Evolutionary conservation across 176 grass and related monocot genomes (phyloP).

Genomic region (Poa annua): DNA sequence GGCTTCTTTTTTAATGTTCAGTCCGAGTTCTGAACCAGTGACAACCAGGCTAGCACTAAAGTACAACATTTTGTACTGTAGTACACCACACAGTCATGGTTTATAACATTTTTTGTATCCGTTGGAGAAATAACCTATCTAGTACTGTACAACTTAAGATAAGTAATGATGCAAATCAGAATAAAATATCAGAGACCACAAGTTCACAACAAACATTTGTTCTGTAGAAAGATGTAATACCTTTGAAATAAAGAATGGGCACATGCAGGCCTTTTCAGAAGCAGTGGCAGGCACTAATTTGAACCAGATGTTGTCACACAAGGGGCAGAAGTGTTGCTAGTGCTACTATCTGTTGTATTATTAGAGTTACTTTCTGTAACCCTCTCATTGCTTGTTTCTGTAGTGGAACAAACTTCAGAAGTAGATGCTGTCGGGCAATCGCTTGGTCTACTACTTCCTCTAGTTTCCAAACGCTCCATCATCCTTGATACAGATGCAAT

Average conservation of each 20-base stretch:
- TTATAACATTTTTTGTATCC: background rate
- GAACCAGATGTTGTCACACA: conserved; percentile 55
- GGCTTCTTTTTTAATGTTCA: background rate
- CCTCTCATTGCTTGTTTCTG: conserved; percentile 46
- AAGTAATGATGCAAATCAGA: background rate
- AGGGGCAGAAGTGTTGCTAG: conserved; percentile 40
- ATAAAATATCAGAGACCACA: background rate
- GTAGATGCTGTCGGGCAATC: conserved; percentile 50
- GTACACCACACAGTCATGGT: background rate
- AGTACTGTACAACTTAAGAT: background rate
- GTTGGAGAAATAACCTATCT: background rate
- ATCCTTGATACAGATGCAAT: conserved; percentile 89
- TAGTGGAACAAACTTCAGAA: conserved; percentile 32
- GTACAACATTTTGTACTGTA: background rate
- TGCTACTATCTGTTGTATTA: conserved; percentile 39
- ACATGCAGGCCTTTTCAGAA: conserved; percentile 45
- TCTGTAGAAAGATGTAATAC: conserved; percentile 31
- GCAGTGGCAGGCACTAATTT: conserved; percentile 47
- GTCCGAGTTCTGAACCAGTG: background rate
- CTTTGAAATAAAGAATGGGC: conserved; percentile 47
- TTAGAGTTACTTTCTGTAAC: conserved; percentile 42
- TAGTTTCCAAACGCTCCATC: conserved; percentile 92
- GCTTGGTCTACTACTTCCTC: conserved; percentile 52
- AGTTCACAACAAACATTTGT: conserved; percentile 15
- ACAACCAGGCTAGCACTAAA: background rate